Evolutionary conservation across 805 yeast genomes (phyloP), one percentile per base, ranked within the genome.

Genomic region (Wickerhamiella lipophila): DNA sequence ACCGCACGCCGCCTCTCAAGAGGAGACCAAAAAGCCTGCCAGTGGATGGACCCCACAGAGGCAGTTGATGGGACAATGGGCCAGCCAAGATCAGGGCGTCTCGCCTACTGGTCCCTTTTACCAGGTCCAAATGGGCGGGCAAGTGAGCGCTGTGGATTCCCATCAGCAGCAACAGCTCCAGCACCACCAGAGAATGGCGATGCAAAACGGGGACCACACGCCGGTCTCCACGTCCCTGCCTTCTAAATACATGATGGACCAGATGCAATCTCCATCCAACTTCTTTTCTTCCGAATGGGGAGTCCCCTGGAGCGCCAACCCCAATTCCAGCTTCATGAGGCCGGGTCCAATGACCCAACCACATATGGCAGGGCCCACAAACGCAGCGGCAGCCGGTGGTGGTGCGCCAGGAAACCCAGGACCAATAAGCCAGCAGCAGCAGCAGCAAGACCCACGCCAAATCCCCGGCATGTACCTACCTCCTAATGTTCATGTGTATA

Each of bases 251-350:
- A 77, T 82, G 38, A 73, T 73, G 51, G 94, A 83, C 56, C 68
- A 81, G 60, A 77, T 84, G 57, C 88, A 87, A 26, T 81, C 89
- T 5, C 95, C 95, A 0, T 75, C 79, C n/a, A 81, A 76, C 53
- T 78, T 79, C 55, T 83, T 81, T 57, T 75, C 78, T 6, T 71
- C 76, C 48, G 80, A 76, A 41, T 76, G 79, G 79, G 68, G 67
- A 45, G 64, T 70, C 6, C 50, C 53, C 19, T 50, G 53, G 55
- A 41, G 50, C 25, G 53, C 49, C 18, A 27, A 21, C 16, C 52
- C 52, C 27, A 43, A 46, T 12, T 49, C 54, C n/a, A 30, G 42
- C 27, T 36, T 45, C 34, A 27, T 25, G 35, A 19, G 48, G 21
- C 42, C 48, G 7, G 41, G 48, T 3, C 34, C 42, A 6, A 18